A percentile compares a stretch with the other conserved stretches of the same genome.
Evolutionary conservation across 768 basidiomycete species (phyloP).

Genomic region (Tubosaeta brunneosetosa): DNA sequence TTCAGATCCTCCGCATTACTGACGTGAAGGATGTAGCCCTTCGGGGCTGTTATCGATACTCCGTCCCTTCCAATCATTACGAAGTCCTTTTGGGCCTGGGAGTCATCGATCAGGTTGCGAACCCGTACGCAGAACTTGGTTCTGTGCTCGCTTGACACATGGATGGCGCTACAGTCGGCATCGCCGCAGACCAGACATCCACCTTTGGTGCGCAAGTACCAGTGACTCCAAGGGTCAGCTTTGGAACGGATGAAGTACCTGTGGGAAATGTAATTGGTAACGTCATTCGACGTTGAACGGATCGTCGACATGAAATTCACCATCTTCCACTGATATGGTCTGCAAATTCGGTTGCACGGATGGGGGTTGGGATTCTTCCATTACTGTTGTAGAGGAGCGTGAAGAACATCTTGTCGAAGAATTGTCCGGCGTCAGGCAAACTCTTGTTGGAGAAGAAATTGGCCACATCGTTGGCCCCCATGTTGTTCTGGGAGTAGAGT

Average conservation of each 20-base stretch:
- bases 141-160: slow-evolving; percentile 4
- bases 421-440: neutral
- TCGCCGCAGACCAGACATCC: neutral
- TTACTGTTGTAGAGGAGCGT: neutral
- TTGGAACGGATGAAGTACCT: neutral
- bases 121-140: neutral
- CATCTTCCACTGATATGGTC: slow-evolving; percentile 3
- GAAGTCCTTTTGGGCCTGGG: neutral
- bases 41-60: neutral
- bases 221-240: slow-evolving; percentile 2
- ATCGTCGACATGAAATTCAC: neutral
- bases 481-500: neutral
- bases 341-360: neutral
- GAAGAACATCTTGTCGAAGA: neutral
- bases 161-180: neutral
- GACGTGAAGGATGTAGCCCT: neutral
- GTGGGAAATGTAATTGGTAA: neutral
- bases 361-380: neutral
- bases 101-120: neutral
- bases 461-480: neutral
- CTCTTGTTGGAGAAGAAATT: neutral
- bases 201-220: slow-evolving; percentile 1
- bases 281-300: no score
- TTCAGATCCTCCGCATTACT: neutral
- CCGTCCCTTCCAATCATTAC: slow-evolving; percentile 4